Conservation (phyloP, 2,329 filamentous ascomycete genomes). For the Trichoderma sp. region DNA sequence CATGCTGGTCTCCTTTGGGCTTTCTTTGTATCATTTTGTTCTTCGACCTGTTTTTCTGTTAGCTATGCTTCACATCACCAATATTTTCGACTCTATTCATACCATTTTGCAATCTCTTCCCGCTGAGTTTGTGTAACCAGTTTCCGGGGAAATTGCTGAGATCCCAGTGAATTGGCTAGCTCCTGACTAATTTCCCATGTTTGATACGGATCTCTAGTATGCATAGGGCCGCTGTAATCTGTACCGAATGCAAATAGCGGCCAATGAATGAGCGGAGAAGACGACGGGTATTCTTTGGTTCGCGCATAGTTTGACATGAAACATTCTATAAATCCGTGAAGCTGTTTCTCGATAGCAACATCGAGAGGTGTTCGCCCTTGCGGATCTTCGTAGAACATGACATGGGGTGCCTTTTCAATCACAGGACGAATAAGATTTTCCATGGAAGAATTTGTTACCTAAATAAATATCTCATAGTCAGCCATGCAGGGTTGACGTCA, state of each 20-base stretch:
- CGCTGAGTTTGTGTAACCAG: neutral
- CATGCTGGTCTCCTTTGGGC: neutral
- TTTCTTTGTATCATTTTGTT: neutral
- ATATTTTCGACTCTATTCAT: neutral
- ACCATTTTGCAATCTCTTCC: neutral
- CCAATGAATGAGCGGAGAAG: neutral
- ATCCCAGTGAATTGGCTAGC: neutral
- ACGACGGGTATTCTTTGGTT: neutral
- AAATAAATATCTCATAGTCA: neutral
- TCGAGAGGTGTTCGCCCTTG: neutral
- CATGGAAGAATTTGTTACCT: neutral
- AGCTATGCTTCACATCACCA: neutral
- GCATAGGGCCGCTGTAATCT: neutral
- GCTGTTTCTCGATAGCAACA: neutral
- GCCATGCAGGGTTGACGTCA: neutral
- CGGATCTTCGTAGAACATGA: neutral
- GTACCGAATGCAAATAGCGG: neutral
- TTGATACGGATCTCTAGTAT: neutral
- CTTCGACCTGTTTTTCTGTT: neutral
- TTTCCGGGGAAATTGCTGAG: neutral
- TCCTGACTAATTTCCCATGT: neutral
- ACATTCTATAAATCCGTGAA: neutral
- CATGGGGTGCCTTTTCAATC: neutral
- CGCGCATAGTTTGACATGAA: neutral
- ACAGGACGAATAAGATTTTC: neutral